Percentiles rank a stretch among this genome's conserved stretches.
These are phyloP conservation scores for Begonia fuchsioides DNA, from an alignment of 306 rosid genomes.

Conservation along the genomic window DNA sequence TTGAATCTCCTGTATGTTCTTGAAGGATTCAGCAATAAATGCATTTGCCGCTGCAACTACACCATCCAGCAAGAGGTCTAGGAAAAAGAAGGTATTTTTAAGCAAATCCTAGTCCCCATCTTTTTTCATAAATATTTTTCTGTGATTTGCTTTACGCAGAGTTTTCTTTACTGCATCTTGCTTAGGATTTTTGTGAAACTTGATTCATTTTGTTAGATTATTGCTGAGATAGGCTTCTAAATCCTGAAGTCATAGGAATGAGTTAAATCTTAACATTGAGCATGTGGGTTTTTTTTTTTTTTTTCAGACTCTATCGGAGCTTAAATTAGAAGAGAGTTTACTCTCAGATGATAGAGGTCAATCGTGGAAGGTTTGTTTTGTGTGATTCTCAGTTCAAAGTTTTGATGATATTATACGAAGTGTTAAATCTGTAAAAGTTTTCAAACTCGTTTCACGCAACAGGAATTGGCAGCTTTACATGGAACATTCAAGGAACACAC, in stretches of 20 bases:
- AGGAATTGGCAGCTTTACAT: slow-evolving; percentile 10
- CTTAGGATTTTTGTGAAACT: no score
- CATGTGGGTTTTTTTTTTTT: no score
- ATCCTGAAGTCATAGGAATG: no score
- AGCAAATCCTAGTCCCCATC: no score
- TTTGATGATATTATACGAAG: neutral
- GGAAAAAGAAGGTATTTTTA: slow-evolving; percentile 8
- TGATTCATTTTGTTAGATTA: no score
- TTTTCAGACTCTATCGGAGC: slow-evolving; percentile 11
- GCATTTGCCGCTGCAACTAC: neutral
- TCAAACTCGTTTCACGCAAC: neutral
- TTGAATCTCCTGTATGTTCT: neutral
- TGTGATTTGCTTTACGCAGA: no score
- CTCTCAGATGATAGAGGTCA: slow-evolving; percentile 8
- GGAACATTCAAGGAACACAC: slow-evolving; percentile 8
- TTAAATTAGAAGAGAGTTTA: slow-evolving; percentile 7
- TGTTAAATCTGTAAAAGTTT: neutral
- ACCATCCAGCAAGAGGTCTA: slow-evolving; percentile 8
- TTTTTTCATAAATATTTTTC: no score
- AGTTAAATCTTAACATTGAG: no score
- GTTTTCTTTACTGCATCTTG: no score
- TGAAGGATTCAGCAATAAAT: slow-evolving; percentile 5
- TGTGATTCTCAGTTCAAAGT: neutral
- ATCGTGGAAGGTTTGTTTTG: slow-evolving; percentile 5
- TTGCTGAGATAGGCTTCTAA: no score